Percentiles rank a stretch among this genome's conserved stretches.
Evolutionary conservation across 495 filamentous ascomycete species (phyloP).

Genomic region (Hypoxylon rickii): DNA sequence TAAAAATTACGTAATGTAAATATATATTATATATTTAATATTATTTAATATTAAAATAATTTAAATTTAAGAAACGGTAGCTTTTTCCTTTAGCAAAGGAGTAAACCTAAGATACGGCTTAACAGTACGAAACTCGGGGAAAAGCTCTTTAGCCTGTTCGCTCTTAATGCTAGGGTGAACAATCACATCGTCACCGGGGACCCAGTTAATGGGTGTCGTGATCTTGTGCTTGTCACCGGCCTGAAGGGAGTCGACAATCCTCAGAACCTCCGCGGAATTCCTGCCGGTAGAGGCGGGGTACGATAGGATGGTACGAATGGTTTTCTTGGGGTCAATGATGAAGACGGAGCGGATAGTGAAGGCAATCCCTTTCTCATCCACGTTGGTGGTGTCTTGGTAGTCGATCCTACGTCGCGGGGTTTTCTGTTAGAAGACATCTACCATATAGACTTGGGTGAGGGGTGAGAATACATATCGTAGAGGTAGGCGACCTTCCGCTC

Average conservation of each 20-base stretch:
- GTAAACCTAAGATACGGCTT: slow-evolving; percentile 90
- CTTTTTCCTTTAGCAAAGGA: slow-evolving; percentile 60
- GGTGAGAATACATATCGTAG: slow-evolving; percentile 85
- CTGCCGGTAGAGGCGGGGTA: slow-evolving; percentile 98
- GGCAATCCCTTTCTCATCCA: slow-evolving; percentile 92
- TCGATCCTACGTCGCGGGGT: slow-evolving; percentile 67
- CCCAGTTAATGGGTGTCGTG: slow-evolving; percentile 93
- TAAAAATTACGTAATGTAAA: too few relatives aligned
- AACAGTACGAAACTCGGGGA: slow-evolving; percentile 87
- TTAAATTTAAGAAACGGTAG: slow-evolving; percentile 13
- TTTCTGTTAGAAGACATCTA: slow-evolving; percentile 3
- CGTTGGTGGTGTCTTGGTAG: slow-evolving; percentile 75
- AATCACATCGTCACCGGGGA: slow-evolving; percentile 90
- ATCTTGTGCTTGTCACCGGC: slow-evolving; percentile 95
- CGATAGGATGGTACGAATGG: slow-evolving; percentile 91
- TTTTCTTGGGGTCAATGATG: slow-evolving; percentile 98
- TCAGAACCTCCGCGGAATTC: slow-evolving; percentile 94
- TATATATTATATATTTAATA: too few relatives aligned
- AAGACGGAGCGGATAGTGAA: slow-evolving; percentile 99
- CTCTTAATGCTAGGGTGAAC: slow-evolving; percentile 88
- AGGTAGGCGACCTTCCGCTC: slow-evolving; percentile 86
- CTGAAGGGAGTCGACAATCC: slow-evolving; percentile 94
- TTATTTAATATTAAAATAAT: too few relatives aligned
- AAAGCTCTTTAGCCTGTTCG: slow-evolving; percentile 85
- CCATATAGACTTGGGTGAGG: neutral